A percentile compares a stretch with the other conserved stretches of the same genome.
These are phyloP conservation scores for Trypanosoma cruzi DNA, from an alignment of 208 protist genomes.

Conservation along the genomic window DNA sequence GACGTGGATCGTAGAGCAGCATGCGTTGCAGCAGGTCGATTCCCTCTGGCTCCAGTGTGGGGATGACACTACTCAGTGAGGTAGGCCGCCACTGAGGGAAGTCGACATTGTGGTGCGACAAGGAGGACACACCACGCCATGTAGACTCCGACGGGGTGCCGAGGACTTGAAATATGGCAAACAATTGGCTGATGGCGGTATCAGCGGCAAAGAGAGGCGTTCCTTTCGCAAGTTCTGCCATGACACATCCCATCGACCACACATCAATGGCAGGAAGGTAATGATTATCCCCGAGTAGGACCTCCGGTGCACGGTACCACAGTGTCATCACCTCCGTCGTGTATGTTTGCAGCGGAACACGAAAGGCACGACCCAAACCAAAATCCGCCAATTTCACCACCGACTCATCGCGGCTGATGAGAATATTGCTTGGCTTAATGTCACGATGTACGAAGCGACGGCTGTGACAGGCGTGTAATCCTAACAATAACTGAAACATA, in stretches of 20 bases:
- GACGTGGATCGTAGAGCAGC: slow-evolving; percentile 67
- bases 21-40: slow-evolving; percentile 65
- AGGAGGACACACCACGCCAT: slow-evolving; percentile 72
- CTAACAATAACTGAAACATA: slow-evolving; percentile 82
- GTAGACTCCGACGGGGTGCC: slow-evolving; percentile 92
- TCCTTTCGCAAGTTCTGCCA: slow-evolving; percentile 94
- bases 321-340: slow-evolving; percentile 94
- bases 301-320: slow-evolving; percentile 95
- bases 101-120: slow-evolving; percentile 74
- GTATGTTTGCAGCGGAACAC: slow-evolving; percentile 85
- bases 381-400: slow-evolving; percentile 93
- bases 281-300: slow-evolving; percentile 86
- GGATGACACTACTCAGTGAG: slow-evolving; percentile 43
- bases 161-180: slow-evolving; percentile 90
- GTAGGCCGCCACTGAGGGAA: slow-evolving; percentile 58
- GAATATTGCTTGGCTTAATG: slow-evolving; percentile 92
- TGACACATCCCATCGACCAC: slow-evolving; percentile 94
- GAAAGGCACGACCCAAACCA: slow-evolving; percentile 86
- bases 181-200: slow-evolving; percentile 90
- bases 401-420: slow-evolving; percentile 69
- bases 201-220: slow-evolving; percentile 86
- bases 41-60: slow-evolving; percentile 58
- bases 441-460: slow-evolving; percentile 91
- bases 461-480: slow-evolving; percentile 85
- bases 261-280: slow-evolving; percentile 94